Evolutionary conservation across 2,329 filamentous ascomycete species (phyloP).

Genomic region (Fusarium sp.): DNA sequence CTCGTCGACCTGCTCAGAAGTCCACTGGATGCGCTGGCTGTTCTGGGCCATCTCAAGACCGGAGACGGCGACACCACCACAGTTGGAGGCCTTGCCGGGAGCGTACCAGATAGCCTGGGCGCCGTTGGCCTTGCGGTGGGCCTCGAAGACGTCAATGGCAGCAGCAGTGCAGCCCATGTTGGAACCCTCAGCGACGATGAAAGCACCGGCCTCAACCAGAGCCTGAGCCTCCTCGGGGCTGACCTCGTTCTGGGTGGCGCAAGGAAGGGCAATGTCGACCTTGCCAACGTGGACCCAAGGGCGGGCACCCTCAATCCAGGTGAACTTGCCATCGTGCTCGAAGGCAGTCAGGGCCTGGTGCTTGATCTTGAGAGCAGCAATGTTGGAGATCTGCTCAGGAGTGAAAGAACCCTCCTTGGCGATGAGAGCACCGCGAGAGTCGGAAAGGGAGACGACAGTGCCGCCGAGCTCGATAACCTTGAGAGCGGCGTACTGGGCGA

Average conservation of each 20-base stretch:
- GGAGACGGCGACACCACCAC: constrained; percentile 95
- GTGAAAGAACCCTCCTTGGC: constrained; percentile 77
- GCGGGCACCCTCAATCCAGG: constrained; percentile 84
- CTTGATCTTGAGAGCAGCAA: constrained; percentile 85
- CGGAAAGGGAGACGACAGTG: constrained; percentile 89
- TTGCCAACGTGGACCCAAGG: constrained; percentile 91
- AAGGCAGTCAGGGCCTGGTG: constrained; percentile 82
- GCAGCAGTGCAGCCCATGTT: constrained; percentile 99
- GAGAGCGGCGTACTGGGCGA: constrained; percentile 95
- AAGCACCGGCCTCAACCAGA: constrained; percentile 76
- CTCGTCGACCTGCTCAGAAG: constrained; percentile 84
- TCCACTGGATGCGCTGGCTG: constrained; percentile 85
- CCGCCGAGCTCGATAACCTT: constrained; percentile 97
- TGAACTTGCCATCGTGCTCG: constrained; percentile 72
- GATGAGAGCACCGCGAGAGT: constrained; percentile 86
- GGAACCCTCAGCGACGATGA: constrained; percentile 93
- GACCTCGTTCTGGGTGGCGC: constrained; percentile 97
- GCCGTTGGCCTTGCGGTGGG: constrained; percentile 73
- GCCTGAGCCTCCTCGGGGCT: constrained; percentile 86
- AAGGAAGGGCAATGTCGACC: constrained; percentile 91
- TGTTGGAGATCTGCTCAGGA: constrained; percentile 77
- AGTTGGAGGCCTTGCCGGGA: constrained; percentile 96
- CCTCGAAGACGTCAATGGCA: constrained; percentile 93
- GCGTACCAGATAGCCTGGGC: constrained; percentile 87
- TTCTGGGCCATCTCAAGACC: constrained; percentile 99